Percentiles rank a stretch among this genome's conserved stretches.
These are phyloP conservation scores for Aspergillus uvarum DNA, from an alignment of 2,329 filamentous ascomycete genomes.

Conservation along the genomic window DNA sequence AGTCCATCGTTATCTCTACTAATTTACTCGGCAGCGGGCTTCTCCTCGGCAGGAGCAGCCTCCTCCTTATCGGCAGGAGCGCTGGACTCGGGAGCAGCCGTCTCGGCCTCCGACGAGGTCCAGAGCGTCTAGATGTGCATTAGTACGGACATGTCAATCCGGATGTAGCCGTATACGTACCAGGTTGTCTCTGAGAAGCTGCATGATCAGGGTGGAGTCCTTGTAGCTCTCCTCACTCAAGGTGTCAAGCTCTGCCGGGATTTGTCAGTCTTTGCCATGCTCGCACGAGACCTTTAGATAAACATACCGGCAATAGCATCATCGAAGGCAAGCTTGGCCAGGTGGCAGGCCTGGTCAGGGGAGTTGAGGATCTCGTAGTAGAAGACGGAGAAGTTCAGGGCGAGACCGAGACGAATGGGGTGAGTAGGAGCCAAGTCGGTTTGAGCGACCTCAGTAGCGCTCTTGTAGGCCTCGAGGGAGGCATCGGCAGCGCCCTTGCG, in stretches of 20 bases:
- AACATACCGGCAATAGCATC: conserved; percentile 83
- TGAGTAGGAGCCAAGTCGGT: conserved; percentile 88
- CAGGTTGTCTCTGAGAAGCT: conserved; percentile 94
- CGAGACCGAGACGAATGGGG: conserved; percentile 88
- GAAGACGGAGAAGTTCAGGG: conserved; percentile 97
- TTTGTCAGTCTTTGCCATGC: conserved; percentile 27
- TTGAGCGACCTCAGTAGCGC: conserved; percentile 83
- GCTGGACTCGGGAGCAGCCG: conserved; percentile 56
- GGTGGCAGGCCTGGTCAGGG: conserved; percentile 95
- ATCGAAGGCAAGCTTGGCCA: conserved; percentile 93
- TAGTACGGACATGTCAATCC: conserved; percentile 21
- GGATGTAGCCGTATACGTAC: conserved; percentile 51
- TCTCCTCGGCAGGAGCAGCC: conserved; percentile 43
- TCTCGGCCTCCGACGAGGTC: conserved; percentile 97
- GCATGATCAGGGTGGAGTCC: conserved; percentile 98
- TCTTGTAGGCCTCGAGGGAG: conserved; percentile 96
- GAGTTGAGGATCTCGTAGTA: conserved; percentile 99
- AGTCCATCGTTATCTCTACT: conserved; percentile 35
- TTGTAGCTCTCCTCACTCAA: conserved; percentile 99
- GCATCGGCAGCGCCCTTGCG: conserved; percentile 92
- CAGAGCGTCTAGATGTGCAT: conserved; percentile 75
- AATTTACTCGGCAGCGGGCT: conserved; percentile 44
- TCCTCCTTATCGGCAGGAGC: conserved; percentile 45
- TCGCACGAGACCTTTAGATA: neutral
- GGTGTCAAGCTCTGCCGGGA: conserved; percentile 77